Percentiles rank a stretch among this genome's conserved stretches.
Evolutionary conservation across 345 rosid genomes (phyloP).

Genomic region (Eucalyptus lansdowneana): DNA sequence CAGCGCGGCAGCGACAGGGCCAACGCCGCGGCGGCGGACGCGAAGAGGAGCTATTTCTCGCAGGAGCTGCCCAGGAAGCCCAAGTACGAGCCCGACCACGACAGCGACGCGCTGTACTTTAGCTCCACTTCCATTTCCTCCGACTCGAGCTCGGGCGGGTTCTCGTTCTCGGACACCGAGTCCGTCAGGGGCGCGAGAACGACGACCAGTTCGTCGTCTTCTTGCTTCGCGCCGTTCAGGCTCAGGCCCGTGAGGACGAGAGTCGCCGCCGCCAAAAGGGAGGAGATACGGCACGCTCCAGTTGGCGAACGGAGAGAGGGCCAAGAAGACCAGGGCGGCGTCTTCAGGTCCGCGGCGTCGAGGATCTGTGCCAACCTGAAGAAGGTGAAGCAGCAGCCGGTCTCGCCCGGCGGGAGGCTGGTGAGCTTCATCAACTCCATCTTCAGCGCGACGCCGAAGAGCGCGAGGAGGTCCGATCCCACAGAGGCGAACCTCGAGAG

Average conservation of each 20-base stretch:
- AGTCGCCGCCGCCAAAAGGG: constrained; percentile 9
- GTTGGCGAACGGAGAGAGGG: constrained; percentile 26
- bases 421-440: constrained; percentile 60
- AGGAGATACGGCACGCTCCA: constrained; percentile 4
- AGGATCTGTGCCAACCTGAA: constrained; percentile 39
- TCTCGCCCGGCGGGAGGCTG: constrained; percentile 69
- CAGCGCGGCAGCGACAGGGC: constrained; percentile 22
- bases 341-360: constrained; percentile 28
- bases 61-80: constrained; percentile 5
- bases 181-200: constrained; percentile 26
- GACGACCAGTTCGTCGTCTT: constrained; percentile 10
- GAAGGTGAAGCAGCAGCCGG: constrained; percentile 68
- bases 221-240: constrained; percentile 20
- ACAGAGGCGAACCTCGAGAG: neutral
- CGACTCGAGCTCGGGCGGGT: constrained; percentile 61
- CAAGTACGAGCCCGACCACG: constrained; percentile 4
- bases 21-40: neutral
- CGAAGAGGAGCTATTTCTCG: neutral
- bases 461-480: neutral
- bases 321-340: neutral
- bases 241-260: constrained; percentile 33
- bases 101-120: constrained; percentile 35
- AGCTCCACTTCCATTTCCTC: constrained; percentile 71
- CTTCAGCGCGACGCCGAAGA: constrained; percentile 26
- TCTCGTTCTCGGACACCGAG: constrained; percentile 82